phyloP scores from a whole-genome alignment of 768 basidiomycete species.

The Agaricus bisporus region DNA sequence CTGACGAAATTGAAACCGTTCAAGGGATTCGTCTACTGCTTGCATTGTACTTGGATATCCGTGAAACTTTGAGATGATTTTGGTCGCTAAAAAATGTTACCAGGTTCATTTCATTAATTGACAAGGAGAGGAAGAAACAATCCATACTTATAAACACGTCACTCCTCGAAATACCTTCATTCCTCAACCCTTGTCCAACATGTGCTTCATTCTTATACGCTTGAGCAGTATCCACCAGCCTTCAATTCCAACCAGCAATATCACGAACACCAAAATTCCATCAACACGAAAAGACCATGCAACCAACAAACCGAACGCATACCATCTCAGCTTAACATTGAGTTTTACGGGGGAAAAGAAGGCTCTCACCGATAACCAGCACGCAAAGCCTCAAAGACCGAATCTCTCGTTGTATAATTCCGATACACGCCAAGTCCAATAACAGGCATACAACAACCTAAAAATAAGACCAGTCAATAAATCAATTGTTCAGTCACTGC shows the following conservation, averaged over 20 bases:
- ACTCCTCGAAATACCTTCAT: slow-evolving; percentile 48
- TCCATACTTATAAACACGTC: slow-evolving; percentile 67
- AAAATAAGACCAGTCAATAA: not conserved
- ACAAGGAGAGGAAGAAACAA: not conserved
- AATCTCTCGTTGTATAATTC: slow-evolving; percentile 49
- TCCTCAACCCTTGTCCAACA: slow-evolving; percentile 54
- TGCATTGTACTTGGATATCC: slow-evolving; percentile 57
- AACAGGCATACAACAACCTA: slow-evolving; percentile 53
- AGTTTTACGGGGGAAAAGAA: not conserved
- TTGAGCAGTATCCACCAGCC: slow-evolving; percentile 73
- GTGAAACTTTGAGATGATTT: slow-evolving; percentile 49
- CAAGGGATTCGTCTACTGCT: slow-evolving; percentile 57
- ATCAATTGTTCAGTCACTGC: not conserved
- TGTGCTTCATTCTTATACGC: slow-evolving; percentile 59
- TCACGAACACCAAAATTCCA: not conserved
- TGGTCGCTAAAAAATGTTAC: slow-evolving; percentile 57
- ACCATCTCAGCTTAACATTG: not conserved
- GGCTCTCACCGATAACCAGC: slow-evolving; percentile 46
- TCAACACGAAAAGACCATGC: not conserved
- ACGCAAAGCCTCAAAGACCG: slow-evolving; percentile 56
- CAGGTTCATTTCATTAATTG: no score
- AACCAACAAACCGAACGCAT: not conserved
- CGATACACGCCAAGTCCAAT: slow-evolving; percentile 71
- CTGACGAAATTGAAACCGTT: slow-evolving; percentile 54
- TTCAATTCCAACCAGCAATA: slow-evolving; percentile 16